Evolutionary conservation across 169 alveolate species (phyloP), one percentile per base, ranked within the genome.

Genomic region (Plasmodium sp.): DNA sequence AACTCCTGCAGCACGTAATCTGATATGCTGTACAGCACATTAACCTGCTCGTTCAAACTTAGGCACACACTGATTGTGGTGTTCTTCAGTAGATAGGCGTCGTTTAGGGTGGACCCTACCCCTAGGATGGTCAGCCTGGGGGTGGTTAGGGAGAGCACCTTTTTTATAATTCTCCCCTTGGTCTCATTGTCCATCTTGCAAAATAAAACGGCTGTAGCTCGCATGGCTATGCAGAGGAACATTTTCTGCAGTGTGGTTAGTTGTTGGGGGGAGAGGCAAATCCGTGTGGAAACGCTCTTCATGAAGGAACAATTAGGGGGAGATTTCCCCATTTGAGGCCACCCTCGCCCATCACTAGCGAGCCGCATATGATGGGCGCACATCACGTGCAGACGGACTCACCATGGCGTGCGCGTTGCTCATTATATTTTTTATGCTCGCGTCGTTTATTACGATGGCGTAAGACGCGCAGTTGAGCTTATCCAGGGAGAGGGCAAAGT

Each of bases 321-420:
- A 16, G 9, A 51, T 51, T 51, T 51, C 62, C 62, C 16, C 62
- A 1, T 2, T 51, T 12, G 12, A 6, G 10, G 62, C 5, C 3
- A 18, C 10, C 22, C 62, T 22, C 12, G 22, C 2, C 18, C 12
- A 67, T 67, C 77, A 22, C 27, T 2, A 27, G 27, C 0, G 27
- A 22, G 27, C 27, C 27, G 0, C 27, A 22, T 0, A 27, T 2
- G 77, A 22, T 10, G 7, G 18, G 9, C 27, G 77, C n/a, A 67
- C 5, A 67, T 54, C 12, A 18, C 77, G 18, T 56, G 71, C 31
- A n/a, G 71, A 39, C 7, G 31, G 33, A 73, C 97, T 84, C 6
- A 96, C 97, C 93, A 95, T 48, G 34, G 96, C 95, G n/a, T 95
- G 94, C 75, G 77, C 97, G 62, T 81, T 95, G 84, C 27, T 84